Evolutionary conservation across 2,329 filamentous ascomycete genomes (phyloP), one percentile per base, ranked within the genome.

Genomic region (Cytospora leucostoma): DNA sequence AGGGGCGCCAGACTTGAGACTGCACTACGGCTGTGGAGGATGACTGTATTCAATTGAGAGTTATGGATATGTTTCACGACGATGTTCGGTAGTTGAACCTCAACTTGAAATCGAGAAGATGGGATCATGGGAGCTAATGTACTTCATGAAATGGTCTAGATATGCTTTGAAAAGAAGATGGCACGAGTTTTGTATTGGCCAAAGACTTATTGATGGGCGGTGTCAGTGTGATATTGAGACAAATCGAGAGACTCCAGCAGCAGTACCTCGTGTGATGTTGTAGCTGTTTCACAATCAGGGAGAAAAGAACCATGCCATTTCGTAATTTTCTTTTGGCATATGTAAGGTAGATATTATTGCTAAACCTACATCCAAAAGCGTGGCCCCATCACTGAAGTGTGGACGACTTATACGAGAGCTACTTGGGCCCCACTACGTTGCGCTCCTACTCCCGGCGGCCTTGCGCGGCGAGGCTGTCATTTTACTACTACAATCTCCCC

Each of bases 391-490:
- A 3, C 2, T 19, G n/a, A 47, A 47, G n/a, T 47, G 38, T 19
- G 40, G 32, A 37, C 13, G 51, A 55, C 51, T 61, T 38, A 50
- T 55, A 50, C 40, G 38, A 27, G 33, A 37, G 32, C 38, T 21
- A 27, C 27, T 21, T 34, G 7, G 13, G 35, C 51, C 59, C 59
- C 59, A 47, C 51, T 34, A n/a, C 19, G 40, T 44, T 53, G 51
- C 55, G 51, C 51, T 50, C 51, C 58, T 55, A 40, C 59, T 55
- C 17, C 51, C 33, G 19, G 11, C 27, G 19, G 51, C 40, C 58
- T 55, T 49, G 40, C 6, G 47, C 38, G 12, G 54, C 58, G 33
- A 55, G 59, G 51, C 59, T 55, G 33, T n/a, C 19, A 50, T 35
- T 44, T 55, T 38, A 32, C 59, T 49, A 35, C 10, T n/a, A 27